Base-by-base conservation (phyloP, 2,329 filamentous ascomycete species). In the Cladophialophora immunda region DNA sequence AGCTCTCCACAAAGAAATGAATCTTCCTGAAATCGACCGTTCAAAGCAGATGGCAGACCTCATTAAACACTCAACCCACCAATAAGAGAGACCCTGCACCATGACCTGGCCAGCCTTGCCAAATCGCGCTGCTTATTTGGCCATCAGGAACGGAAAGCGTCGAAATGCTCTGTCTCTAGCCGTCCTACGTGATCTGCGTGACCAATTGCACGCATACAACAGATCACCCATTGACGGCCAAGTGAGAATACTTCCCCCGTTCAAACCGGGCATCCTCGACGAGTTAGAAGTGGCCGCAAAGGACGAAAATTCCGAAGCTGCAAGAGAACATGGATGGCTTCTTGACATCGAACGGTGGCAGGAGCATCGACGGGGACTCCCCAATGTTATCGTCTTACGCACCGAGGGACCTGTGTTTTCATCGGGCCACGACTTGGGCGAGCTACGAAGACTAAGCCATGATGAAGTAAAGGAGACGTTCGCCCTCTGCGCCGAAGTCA, bases 381-480 rank as follows among this genome's bases (percentile, higher is more conserved):
- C 71, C 19, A 71, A 69, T 29, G 71, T 73, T 7, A 58, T 73
- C 29, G 70, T 73, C 13, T 54, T 73, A 29, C 68, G 70, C 22
- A 72, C 68, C 36, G 70, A 71, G 65, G 71, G 71, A 8, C 56
- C 70, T 1, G 71, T 73, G 4, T 73, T 73, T 50, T 71, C 66
- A n/a, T 70, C 71, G 1, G 71, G 71, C 13, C 71, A 73, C 64
- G 71, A 73, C 58, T 59, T 73, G 19, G 65, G 65, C 13, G 70
- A 73, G 54, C 59, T 73, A 25, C 56, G 68, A 22, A 65, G 64
- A 13, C 50, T 73, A 34, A 61, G 68, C 25, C 64, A 73, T 34
- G 71, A 71, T 17, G 68, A 71, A 34, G 71, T 73, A 59, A 73
- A 72, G 47, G 70, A 73, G 64, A 70, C 71, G 4, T 73, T 73